A percentile compares a stretch with the other conserved stretches of the same genome.
phyloP scores from a whole-genome alignment of 768 basidiomycete species.

The Kwoniella sp. region DNA sequence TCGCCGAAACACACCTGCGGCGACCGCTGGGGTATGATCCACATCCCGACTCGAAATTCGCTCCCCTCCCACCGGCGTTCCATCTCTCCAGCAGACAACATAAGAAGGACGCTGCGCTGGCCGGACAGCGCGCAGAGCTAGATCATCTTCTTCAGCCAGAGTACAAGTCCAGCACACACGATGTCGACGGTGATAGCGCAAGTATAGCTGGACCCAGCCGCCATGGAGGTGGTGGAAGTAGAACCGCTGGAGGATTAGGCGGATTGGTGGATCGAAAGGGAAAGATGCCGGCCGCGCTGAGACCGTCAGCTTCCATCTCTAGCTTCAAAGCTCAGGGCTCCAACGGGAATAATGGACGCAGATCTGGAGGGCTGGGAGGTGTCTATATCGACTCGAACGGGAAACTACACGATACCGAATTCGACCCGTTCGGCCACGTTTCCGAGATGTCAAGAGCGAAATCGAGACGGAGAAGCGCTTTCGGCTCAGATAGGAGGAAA shows the following conservation, averaged over 20 bases:
- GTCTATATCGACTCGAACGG: constrained; percentile 52
- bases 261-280: constrained; percentile 21
- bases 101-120: constrained; percentile 35
- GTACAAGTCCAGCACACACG: constrained; percentile 31
- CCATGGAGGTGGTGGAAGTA: background rate
- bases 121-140: constrained; percentile 44
- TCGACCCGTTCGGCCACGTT: constrained; percentile 54
- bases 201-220: constrained; percentile 34
- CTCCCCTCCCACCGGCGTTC: constrained; percentile 44
- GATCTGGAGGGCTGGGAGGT: constrained; percentile 25
- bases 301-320: constrained; percentile 24
- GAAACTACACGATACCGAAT: constrained; percentile 54
- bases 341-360: constrained; percentile 4
- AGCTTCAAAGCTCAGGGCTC: constrained; percentile 13
- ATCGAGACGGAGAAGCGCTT: constrained; percentile 44
- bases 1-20: constrained; percentile 42
- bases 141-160: constrained; percentile 50
- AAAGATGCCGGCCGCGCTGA: constrained; percentile 6
- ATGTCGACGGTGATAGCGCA: constrained; percentile 25
- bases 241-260: constrained; percentile 25
- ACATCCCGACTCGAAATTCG: constrained; percentile 41
- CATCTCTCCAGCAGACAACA: constrained; percentile 29
- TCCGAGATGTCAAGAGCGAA: constrained; percentile 46
- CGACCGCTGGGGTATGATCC: constrained; percentile 38
- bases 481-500: constrained; percentile 44